Percentiles rank a stretch among this genome's conserved stretches.
phyloP scores from a whole-genome alignment of 345 rosid species.

The Gynandropsis gynandra region DNA sequence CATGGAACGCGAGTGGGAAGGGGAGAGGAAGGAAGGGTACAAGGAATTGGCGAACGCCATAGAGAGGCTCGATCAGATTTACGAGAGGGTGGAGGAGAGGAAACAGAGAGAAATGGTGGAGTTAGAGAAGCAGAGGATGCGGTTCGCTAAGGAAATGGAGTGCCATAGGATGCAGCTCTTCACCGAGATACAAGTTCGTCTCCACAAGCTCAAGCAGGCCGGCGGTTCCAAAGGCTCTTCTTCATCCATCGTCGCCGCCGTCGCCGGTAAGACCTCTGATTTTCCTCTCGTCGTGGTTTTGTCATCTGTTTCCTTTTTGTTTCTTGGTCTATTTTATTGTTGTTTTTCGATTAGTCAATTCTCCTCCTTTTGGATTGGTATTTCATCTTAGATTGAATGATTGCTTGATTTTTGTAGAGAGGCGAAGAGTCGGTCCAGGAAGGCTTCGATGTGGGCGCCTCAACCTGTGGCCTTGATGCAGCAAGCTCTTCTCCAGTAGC shows the following conservation, averaged over 20 bases:
- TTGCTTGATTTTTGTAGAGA: too few species aligned
- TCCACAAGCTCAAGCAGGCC: too few species aligned
- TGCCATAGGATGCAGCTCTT: too few species aligned
- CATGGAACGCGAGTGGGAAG: conserved; percentile 29
- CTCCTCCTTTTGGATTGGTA: too few species aligned
- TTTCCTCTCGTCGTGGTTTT: neutral
- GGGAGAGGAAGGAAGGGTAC: conserved; percentile 38
- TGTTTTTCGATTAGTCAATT: conserved; percentile 5
- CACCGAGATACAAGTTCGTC: too few species aligned
- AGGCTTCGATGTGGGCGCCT: too few species aligned
- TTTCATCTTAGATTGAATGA: too few species aligned
- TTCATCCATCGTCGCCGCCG: conserved; percentile 25
- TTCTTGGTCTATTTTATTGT: conserved; percentile 1
- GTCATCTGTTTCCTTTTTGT: neutral
- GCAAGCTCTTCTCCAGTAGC: too few species aligned
- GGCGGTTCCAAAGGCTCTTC: too few species aligned
- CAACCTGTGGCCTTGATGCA: too few species aligned
- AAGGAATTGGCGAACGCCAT: conserved; percentile 54
- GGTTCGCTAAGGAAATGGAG: conserved; percentile 87
- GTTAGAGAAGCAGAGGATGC: conserved; percentile 96
- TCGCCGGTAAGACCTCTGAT: conserved; percentile 28
- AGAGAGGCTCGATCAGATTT: conserved; percentile 80
- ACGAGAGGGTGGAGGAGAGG: conserved; percentile 75
- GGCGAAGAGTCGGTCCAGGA: too few species aligned
- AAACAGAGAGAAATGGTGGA: conserved; percentile 92